Percentiles rank a stretch among this genome's conserved stretches.
phyloP scores from a whole-genome alignment of 2,329 filamentous ascomycete genomes.

The Zalaria sp. region DNA sequence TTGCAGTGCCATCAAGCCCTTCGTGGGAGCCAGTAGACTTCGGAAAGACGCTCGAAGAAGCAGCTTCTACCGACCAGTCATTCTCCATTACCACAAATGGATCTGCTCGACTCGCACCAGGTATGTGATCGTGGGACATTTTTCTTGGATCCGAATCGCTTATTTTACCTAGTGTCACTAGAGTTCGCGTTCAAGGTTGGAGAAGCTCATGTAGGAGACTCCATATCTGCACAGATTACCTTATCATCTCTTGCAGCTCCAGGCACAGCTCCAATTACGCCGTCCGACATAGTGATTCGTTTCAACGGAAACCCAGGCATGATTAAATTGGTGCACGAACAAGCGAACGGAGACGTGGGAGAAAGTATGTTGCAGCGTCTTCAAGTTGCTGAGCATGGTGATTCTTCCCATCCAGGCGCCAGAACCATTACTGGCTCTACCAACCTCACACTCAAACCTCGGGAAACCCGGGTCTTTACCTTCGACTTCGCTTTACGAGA shows the following conservation, averaged over 20 bases:
- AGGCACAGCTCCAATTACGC: constrained; percentile 9
- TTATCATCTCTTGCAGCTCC: constrained; percentile 34
- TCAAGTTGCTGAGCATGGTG: not conserved
- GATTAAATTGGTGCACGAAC: not conserved
- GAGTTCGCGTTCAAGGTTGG: constrained; percentile 38
- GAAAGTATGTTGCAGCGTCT: not conserved
- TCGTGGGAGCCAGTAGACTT: not conserved
- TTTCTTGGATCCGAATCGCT: not conserved
- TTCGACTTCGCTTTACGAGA: constrained; percentile 65
- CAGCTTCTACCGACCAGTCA: not conserved
- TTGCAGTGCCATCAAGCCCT: not conserved
- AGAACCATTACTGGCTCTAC: constrained; percentile 39
- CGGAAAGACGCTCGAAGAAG: not conserved
- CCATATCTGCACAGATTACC: constrained; percentile 39
- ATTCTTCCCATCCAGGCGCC: constrained; percentile 4
- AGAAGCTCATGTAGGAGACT: constrained; percentile 46
- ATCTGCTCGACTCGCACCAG: not conserved
- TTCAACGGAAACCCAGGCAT: not conserved
- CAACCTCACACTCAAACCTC: constrained; percentile 52
- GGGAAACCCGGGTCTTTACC: constrained; percentile 55
- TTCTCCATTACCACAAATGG: not conserved
- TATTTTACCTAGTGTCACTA: constrained; percentile 26
- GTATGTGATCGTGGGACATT: not conserved
- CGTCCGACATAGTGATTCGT: constrained; percentile 8
- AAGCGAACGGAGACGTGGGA: too few species aligned